Conservation (phyloP, 306 rosid species). For the Vicia sativa region DNA sequence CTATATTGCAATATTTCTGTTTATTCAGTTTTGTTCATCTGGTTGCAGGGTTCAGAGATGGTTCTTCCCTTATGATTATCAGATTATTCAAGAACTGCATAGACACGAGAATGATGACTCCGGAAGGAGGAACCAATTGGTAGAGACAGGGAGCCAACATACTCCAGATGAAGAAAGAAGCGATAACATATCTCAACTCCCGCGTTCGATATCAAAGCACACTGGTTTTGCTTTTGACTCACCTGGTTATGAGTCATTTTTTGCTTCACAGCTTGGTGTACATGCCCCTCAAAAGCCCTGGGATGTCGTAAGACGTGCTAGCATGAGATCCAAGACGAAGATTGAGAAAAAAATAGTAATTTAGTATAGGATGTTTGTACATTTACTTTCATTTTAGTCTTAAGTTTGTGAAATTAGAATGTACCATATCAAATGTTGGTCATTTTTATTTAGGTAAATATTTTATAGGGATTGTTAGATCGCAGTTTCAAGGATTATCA, state of each 20-base stretch:
- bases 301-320: conserved; percentile 96
- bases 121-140: conserved; percentile 52
- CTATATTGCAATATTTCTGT: neutral
- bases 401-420: conserved; percentile 47
- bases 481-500: conserved; percentile 27
- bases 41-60: conserved; percentile 82
- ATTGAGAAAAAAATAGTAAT: conserved; percentile 47
- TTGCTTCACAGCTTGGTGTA: conserved; percentile 83
- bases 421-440: conserved; percentile 45
- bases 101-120: conserved; percentile 64
- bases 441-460: conserved; percentile 34
- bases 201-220: conserved; percentile 71
- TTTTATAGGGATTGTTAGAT: conserved; percentile 14
- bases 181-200: conserved; percentile 74
- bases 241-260: conserved; percentile 92
- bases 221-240: conserved; percentile 97
- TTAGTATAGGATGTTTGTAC: conserved; percentile 51
- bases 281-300: conserved; percentile 86
- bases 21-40: conserved; percentile 27
- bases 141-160: conserved; percentile 64
- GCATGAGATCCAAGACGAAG: conserved; percentile 62
- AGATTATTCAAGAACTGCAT: conserved; percentile 87
- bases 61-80: conserved; percentile 94
- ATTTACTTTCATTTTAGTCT: conserved; percentile 38
- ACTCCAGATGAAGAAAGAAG: conserved; percentile 75